Base-by-base conservation (phyloP, 768 basidiomycete species). In the Leccinum fibrillosum region DNA sequence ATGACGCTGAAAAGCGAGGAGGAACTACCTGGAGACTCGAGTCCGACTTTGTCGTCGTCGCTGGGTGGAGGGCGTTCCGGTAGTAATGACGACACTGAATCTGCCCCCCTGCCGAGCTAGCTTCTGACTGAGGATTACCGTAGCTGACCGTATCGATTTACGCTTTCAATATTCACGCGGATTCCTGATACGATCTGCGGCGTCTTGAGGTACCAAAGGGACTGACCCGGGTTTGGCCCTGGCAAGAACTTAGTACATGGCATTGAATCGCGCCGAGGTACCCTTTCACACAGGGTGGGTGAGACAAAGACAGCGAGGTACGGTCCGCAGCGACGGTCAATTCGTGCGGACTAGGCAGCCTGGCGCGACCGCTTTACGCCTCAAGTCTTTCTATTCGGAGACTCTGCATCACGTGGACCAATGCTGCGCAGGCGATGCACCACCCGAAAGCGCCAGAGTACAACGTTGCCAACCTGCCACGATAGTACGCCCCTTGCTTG, bases 111-210 rank as follows among this genome's bases (percentile, higher is more conserved):
- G 50, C 53, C 62, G 32, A 60, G 58, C 34, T 67, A 62, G 60
- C 23, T 28, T 51, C 37, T 58, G 34, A 54, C 19, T 47, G 56
- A 49, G 45, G 60, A 65, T 58, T 66, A 53, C 56, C 28, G 55
- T 68, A 61, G 39, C 42, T 23, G 55, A 56, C 35, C 53, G 25
- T 39, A 48, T 28, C 30, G 51, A 61, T 59, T 66, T 66, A 56
- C 52, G 52, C 39, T 44, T 52, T 30, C 55, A 34, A 21, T 56
- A 53, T 45, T 35, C 30, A 53, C 51, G 5, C 9, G 32, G 53
- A 58, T 67, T 68, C 68, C 55, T 54, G 54, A 35, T 34, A 21
- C 34, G 67, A 69, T 69, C 57, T 65, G 37, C 67, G 23, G 37
- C 35, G 12, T 21, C 23, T 49, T 42, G 42, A 17, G 52, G 42